Evolutionary conservation across 75 land plant species (phyloP).

Genomic region (Chamaecyparis obtusa): DNA sequence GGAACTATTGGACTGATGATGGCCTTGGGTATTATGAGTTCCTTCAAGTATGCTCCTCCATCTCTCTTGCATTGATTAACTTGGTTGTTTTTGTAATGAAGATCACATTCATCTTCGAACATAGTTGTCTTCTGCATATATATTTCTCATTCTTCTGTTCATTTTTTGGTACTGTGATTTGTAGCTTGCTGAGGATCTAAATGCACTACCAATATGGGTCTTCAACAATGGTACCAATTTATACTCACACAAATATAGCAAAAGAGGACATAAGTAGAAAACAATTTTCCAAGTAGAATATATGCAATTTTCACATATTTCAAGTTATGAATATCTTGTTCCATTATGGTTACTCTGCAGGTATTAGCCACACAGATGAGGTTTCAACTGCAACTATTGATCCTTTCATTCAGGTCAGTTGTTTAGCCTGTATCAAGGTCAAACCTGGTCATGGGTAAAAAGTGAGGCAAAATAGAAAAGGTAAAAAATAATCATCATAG

Average conservation of each 20-base stretch:
- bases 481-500: not conserved
- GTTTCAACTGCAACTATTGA: slow-evolving; percentile 57
- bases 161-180: slow-evolving; percentile 10
- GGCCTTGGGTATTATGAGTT: slow-evolving; percentile 91
- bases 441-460: not conserved
- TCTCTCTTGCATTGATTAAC: not conserved
- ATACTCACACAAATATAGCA: not conserved
- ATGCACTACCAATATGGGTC: slow-evolving; percentile 84
- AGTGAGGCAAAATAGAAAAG: not conserved
- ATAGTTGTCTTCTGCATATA: not conserved
- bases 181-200: slow-evolving; percentile 91
- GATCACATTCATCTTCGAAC: not conserved
- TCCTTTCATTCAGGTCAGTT: slow-evolving; percentile 78
- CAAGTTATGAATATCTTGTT: not conserved
- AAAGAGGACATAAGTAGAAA: not conserved
- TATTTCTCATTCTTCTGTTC: not conserved
- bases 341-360: slow-evolving; percentile 30
- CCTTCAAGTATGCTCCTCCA: slow-evolving; percentile 59
- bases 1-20: slow-evolving; percentile 99
- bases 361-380: slow-evolving; percentile 75
- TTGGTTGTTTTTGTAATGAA: not conserved
- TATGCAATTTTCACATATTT: not conserved
- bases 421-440: not conserved
- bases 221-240: slow-evolving; percentile 76
- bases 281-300: not conserved